Evolutionary conservation across 2,329 filamentous ascomycete species (phyloP).

Genomic region (Aschersonia sp.): DNA sequence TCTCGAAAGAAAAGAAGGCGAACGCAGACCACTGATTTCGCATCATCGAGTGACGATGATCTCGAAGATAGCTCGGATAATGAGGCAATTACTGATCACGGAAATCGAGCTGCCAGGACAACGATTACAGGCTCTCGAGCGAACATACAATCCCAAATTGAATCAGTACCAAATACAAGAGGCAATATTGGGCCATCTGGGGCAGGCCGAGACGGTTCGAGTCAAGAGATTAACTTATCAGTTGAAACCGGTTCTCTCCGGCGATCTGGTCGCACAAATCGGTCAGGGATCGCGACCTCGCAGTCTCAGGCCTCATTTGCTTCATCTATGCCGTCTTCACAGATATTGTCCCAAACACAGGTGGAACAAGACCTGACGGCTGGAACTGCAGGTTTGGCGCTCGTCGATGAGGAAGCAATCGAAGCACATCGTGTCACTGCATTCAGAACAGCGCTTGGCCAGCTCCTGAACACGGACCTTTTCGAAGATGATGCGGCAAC

Average conservation of each 20-base stretch:
- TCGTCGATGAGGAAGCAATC: conserved; percentile 34
- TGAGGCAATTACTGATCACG: not conserved
- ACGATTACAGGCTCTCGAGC: too few relatives aligned
- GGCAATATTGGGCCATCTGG: not conserved
- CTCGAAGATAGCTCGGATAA: conserved; percentile 28
- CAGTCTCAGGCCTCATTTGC: conserved; percentile 51
- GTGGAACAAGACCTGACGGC: conserved; percentile 30
- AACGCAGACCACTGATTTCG: conserved; percentile 41
- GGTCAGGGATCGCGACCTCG: conserved; percentile 21
- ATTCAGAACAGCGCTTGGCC: conserved; percentile 72
- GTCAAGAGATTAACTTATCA: conserved; percentile 29
- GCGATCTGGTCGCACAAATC: conserved; percentile 21
- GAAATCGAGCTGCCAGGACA: not conserved
- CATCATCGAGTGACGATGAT: conserved; percentile 43
- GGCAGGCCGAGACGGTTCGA: not conserved
- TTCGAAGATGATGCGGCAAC: conserved; percentile 78
- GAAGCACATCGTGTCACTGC: conserved; percentile 46
- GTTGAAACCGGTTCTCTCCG: conserved; percentile 15
- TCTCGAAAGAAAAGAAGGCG: conserved; percentile 74
- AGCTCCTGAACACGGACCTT: conserved; percentile 66
- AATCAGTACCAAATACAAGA: not conserved
- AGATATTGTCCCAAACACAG: conserved; percentile 33
- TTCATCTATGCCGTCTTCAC: conserved; percentile 66
- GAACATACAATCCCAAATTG: not conserved
- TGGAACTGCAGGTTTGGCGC: conserved; percentile 25